A percentile compares a stretch with the other conserved stretches of the same genome.
phyloP scores from a whole-genome alignment of 169 alveolate species.

The Plasmodium falciparum region DNA sequence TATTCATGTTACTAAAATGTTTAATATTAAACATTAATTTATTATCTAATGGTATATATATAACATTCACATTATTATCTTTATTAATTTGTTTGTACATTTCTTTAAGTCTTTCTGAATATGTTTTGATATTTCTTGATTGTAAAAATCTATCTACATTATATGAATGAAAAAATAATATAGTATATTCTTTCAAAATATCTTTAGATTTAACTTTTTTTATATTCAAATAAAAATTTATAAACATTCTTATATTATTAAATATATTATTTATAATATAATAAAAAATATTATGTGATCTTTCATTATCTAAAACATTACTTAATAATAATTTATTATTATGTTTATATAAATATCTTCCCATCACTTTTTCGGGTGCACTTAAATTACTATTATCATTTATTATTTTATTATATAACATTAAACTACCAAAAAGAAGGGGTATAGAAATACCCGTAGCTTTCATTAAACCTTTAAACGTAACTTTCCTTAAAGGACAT shows the following conservation, averaged over 20 bases:
- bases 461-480: slow-evolving; percentile 24
- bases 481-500: slow-evolving; percentile 33
- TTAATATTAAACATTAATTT: slow-evolving; percentile 62
- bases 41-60: slow-evolving; percentile 54
- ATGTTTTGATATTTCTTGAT: slow-evolving; percentile 58
- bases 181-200: slow-evolving; percentile 31
- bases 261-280: slow-evolving; percentile 27
- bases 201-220: slow-evolving; percentile 40
- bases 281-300: slow-evolving; percentile 33
- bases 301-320: slow-evolving; percentile 23
- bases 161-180: slow-evolving; percentile 69
- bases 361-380: slow-evolving; percentile 45
- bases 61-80: slow-evolving; percentile 33
- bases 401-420: slow-evolving; percentile 49
- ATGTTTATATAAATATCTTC: slow-evolving; percentile 61
- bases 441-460: slow-evolving; percentile 54
- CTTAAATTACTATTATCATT: slow-evolving; percentile 45
- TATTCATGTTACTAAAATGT: slow-evolving; percentile 63
- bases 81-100: slow-evolving; percentile 46
- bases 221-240: slow-evolving; percentile 63
- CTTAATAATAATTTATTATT: neutral
- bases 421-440: slow-evolving; percentile 20
- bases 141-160: slow-evolving; percentile 68
- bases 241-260: slow-evolving; percentile 20
- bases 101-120: slow-evolving; percentile 63